Evolutionary conservation across 148 eudicot species (phyloP).

Genomic region (Cornus controversa): DNA sequence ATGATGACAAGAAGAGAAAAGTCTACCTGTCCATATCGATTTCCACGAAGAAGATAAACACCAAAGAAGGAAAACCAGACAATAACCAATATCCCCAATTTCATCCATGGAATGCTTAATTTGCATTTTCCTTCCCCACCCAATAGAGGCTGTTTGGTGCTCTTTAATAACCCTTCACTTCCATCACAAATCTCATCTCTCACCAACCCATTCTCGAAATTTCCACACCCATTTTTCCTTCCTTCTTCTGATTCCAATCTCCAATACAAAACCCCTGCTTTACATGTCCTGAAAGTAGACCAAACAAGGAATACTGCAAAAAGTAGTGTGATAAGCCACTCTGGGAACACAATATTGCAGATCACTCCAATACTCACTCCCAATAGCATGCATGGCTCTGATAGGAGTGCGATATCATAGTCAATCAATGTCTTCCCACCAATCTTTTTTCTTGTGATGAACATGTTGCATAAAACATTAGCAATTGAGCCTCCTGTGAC

Average conservation of each 20-base stretch:
- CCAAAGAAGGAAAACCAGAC: conserved; percentile 53
- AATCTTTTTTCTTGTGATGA: conserved; percentile 9
- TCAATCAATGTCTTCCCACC: conserved; percentile 39
- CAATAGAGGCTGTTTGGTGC: conserved; percentile 31
- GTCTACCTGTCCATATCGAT: conserved; percentile 50
- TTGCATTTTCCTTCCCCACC: not conserved
- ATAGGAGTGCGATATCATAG: conserved; percentile 53
- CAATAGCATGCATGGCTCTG: conserved; percentile 58
- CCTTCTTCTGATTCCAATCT: conserved; percentile 41
- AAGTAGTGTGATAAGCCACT: conserved; percentile 54
- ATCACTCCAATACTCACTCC: conserved; percentile 68
- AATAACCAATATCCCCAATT: conserved; percentile 35
- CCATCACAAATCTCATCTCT: conserved; percentile 11
- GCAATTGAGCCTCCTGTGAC: conserved; percentile 64
- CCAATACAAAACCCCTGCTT: conserved; percentile 48
- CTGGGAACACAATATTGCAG: conserved; percentile 47
- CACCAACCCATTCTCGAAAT: conserved; percentile 18
- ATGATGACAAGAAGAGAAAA: not conserved
- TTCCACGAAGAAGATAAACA: conserved; percentile 53
- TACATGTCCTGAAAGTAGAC: conserved; percentile 53
- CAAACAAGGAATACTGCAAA: conserved; percentile 54
- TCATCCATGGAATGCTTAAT: conserved; percentile 40
- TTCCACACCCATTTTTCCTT: conserved; percentile 12
- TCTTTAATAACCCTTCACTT: conserved; percentile 12
- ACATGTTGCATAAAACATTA: conserved; percentile 37